These are phyloP conservation scores for Oryza meridionalis DNA, from an alignment of 176 grass and related monocot species.

Conservation along the genomic window DNA sequence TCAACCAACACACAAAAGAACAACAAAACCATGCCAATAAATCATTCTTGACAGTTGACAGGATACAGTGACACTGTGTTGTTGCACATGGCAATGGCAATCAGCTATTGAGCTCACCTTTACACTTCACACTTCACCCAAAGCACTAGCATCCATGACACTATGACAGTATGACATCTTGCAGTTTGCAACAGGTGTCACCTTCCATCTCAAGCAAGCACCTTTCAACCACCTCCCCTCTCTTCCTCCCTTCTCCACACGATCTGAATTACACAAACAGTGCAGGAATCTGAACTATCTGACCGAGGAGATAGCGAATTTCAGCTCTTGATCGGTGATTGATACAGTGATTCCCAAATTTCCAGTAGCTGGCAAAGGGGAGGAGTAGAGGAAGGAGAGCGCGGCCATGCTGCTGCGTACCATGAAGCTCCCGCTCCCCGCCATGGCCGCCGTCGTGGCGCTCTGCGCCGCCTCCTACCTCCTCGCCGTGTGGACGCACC, in stretches of 20 bases:
- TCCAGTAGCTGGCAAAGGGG: neutral
- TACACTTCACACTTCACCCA: neutral
- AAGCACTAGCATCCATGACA: neutral
- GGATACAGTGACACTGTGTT: neutral
- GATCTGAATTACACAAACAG: neutral
- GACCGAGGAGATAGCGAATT: neutral
- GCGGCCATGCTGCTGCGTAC: neutral
- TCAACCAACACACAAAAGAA: no score
- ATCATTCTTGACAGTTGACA: neutral
- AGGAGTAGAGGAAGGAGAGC: neutral
- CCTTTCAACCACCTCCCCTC: neutral
- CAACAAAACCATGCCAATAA: neutral
- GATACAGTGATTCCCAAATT: neutral
- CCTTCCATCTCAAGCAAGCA: neutral
- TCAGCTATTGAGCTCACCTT: neutral
- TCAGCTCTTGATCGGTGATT: neutral
- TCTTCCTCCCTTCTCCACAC: neutral
- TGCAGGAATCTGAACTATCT: neutral
- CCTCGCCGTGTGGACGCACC: conserved; percentile 18
- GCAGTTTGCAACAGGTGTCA: neutral
- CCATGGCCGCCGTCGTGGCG: conserved; percentile 4
- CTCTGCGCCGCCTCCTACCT: conserved; percentile 36
- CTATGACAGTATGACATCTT: neutral
- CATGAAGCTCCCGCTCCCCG: conserved; percentile 4
- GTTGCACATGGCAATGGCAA: neutral